These are phyloP conservation scores for Coemansia furcata DNA, from an alignment of 192 early-diverging fungal species.

Conservation along the genomic window DNA sequence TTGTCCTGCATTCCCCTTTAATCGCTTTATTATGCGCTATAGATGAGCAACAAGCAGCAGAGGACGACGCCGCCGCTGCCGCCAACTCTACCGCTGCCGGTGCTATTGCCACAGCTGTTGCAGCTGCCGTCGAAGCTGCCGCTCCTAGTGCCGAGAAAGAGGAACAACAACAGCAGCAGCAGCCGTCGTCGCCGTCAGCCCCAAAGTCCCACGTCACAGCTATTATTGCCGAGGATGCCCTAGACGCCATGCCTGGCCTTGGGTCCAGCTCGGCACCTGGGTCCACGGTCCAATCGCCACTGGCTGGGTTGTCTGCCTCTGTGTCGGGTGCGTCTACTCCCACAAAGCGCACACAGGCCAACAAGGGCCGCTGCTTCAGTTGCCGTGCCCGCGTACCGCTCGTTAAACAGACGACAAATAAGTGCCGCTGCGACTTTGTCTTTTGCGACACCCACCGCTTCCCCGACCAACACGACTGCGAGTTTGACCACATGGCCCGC, in stretches of 20 bases:
- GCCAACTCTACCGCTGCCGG: constrained; percentile 12
- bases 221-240: constrained; percentile 7
- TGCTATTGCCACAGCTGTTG: constrained; percentile 6
- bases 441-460: constrained; percentile 75
- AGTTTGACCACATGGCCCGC: constrained; percentile 72
- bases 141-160: neutral
- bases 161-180: constrained; percentile 1
- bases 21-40: constrained; percentile 9
- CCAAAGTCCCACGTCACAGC: constrained; percentile 19
- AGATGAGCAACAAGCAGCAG: constrained; percentile 34
- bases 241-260: constrained; percentile 1
- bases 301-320: constrained; percentile 15
- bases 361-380: constrained; percentile 68
- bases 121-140: neutral
- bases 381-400: constrained; percentile 75
- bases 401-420: constrained; percentile 75
- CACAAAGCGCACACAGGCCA: constrained; percentile 56
- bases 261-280: constrained; percentile 27
- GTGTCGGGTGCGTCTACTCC: constrained; percentile 44
- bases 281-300: constrained; percentile 33
- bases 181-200: neutral
- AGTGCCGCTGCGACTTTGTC: constrained; percentile 72
- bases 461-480: constrained; percentile 72
- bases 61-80: constrained; percentile 20
- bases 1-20: constrained; percentile 7